Evolutionary conservation across 2,329 filamentous ascomycete genomes (phyloP), one percentile per base, ranked within the genome.

Genomic region (Clarireedia hainanense): DNA sequence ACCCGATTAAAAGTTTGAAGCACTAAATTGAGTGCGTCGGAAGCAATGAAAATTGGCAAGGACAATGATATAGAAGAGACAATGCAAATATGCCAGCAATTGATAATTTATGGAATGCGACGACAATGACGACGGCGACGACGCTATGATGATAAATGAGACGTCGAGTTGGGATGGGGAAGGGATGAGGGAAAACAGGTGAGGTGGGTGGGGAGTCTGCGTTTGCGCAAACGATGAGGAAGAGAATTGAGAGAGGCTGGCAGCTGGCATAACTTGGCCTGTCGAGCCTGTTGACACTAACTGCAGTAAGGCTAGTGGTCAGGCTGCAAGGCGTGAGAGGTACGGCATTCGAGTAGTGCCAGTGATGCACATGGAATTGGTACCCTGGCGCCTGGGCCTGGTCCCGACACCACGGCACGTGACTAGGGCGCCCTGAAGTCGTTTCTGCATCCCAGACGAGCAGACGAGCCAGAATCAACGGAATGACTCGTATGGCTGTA

Each of bases 211-310:
- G 53, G 40, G 47, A 39, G 40, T 36, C 34, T 24, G 20, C 47
- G 30, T 53, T 49, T 23, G 52, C 34, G 34, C 42, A 49, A 54
- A 26, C 20, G 37, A 52, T 27, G 26, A 36, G 34, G 42, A 54
- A 54, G 30, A 49, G 52, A 54, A 54, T 54, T 45, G 40, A 54
- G 52, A 54, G 52, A 45, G 52, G 52, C 43, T 34, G 30, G 30
- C 30, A 12, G 30, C 10, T 34, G 30, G 30, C 20, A n/a, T n/a
- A n/a, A n/a, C n/a, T n/a, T n/a, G n/a, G n/a, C n/a, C n/a, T n/a
- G n/a, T n/a, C n/a, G n/a, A n/a, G n/a, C n/a, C 17, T 20, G 17
- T 20, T 20, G 17, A 20, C 30, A 34, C 30, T 34, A 34, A 34
- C 30, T 34, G 30, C 30, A 34, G 30, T 34, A 34, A 34, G 30